phyloP scores from a whole-genome alignment of 73 alveolate species.

The Urostyla sp. region DNA sequence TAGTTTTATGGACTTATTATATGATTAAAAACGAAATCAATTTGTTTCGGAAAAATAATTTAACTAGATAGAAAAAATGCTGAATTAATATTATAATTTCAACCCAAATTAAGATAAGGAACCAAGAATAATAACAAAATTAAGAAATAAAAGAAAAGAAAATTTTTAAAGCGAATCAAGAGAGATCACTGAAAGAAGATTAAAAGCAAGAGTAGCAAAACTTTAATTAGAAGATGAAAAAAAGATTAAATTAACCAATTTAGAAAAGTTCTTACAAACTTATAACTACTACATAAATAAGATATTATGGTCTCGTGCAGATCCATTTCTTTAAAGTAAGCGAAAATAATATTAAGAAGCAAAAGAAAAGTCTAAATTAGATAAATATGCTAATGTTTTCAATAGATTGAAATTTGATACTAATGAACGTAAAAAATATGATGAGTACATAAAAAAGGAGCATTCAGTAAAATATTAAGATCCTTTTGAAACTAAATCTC shows the following conservation, averaged over 20 bases:
- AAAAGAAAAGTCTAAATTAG: constrained; percentile 31
- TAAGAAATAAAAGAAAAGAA: constrained; percentile 10
- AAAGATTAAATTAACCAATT: constrained; percentile 15
- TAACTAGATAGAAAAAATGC: constrained; percentile 6
- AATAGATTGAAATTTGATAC: constrained; percentile 47
- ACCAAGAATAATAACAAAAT: background rate
- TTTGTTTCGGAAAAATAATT: constrained; percentile 16
- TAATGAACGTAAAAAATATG: constrained; percentile 20
- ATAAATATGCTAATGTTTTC: constrained; percentile 47
- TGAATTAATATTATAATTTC: constrained; percentile 20
- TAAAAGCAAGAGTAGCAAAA: constrained; percentile 6
- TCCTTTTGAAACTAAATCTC: background rate
- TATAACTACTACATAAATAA: constrained; percentile 47
- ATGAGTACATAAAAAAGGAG: constrained; percentile 9
- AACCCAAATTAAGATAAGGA: constrained; percentile 1
- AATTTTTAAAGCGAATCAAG: background rate
- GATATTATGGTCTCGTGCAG: constrained; percentile 32
- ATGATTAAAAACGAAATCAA: background rate
- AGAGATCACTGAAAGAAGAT: constrained; percentile 1
- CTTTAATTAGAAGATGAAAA: constrained; percentile 9
- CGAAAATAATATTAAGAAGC: constrained; percentile 5
- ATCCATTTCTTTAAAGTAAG: constrained; percentile 19
- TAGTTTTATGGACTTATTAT: constrained; percentile 9
- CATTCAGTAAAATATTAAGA: constrained; percentile 36
- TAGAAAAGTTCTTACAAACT: constrained; percentile 35